Percentiles rank a stretch among this genome's conserved stretches.
Conservation (phyloP, 2,329 filamentous ascomycete genomes). For the Biscogniauxia sp. region DNA sequence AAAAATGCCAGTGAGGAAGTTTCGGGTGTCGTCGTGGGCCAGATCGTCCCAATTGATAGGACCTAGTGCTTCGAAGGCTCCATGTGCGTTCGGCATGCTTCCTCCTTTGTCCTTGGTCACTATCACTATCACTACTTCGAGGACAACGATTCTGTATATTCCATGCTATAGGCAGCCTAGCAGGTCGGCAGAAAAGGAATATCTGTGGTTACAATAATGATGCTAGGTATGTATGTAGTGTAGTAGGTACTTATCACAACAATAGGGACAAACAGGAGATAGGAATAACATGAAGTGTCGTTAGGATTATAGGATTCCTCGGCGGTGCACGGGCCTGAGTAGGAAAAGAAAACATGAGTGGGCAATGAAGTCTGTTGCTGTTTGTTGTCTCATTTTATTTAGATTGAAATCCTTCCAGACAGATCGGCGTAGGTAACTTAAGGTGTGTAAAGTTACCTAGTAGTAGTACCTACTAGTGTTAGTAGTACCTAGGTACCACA, state of each 20-base stretch:
- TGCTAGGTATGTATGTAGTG: too few species aligned
- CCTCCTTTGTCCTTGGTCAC: conserved; percentile 13
- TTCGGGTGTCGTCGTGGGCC: conserved; percentile 45
- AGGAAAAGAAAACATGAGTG: background rate
- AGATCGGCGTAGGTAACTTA: background rate
- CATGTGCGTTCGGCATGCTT: conserved; percentile 36
- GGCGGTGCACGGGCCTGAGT: background rate
- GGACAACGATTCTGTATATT: too few species aligned
- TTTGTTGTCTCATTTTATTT: too few species aligned
- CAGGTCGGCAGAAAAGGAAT: too few species aligned
- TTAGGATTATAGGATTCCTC: too few species aligned
- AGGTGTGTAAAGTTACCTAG: too few species aligned
- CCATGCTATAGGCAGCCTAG: too few species aligned
- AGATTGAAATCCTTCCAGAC: background rate
- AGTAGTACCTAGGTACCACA: background rate
- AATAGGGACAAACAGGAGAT: background rate
- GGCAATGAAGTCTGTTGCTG: too few species aligned
- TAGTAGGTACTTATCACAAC: too few species aligned
- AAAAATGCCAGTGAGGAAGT: conserved; percentile 60
- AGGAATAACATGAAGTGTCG: background rate
- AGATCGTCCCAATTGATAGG: conserved; percentile 48
- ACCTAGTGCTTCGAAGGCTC: conserved; percentile 51
- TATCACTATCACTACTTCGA: conserved; percentile 1
- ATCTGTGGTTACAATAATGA: background rate
- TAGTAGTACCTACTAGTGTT: too few species aligned